Percentiles rank a stretch among this genome's conserved stretches.
Evolutionary conservation across 805 yeast species (phyloP).

Genomic region (Crinitomyces ghanaensis): DNA sequence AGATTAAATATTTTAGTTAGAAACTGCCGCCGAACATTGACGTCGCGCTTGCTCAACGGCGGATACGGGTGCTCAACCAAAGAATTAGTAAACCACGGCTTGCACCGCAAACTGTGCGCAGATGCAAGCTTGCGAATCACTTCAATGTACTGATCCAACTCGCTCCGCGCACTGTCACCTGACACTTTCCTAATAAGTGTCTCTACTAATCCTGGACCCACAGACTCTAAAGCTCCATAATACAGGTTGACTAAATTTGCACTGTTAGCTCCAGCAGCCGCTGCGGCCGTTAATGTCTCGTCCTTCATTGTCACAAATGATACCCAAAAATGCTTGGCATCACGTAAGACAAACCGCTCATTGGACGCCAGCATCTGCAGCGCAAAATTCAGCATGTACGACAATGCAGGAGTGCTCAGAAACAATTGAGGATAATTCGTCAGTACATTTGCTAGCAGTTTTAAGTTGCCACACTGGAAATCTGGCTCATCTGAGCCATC

Average conservation of each 20-base stretch:
- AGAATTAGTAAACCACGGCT: constrained; percentile 12
- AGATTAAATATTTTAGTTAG: constrained; percentile 21
- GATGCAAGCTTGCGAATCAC: constrained; percentile 24
- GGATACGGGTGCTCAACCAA: constrained; percentile 12
- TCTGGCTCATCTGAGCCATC: constrained; percentile 23
- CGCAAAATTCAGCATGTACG: constrained; percentile 25
- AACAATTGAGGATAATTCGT: constrained; percentile 12
- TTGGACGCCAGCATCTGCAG: constrained; percentile 32
- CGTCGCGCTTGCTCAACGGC: constrained; percentile 8
- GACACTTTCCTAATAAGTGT: constrained; percentile 33
- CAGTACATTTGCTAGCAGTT: constrained; percentile 19
- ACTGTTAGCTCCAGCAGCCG: constrained; percentile 2
- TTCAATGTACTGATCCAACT: constrained; percentile 31
- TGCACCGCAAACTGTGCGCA: constrained; percentile 11
- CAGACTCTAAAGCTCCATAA: constrained; percentile 18
- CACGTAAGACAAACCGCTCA: constrained; percentile 47
- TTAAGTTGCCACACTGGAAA: constrained; percentile 19
- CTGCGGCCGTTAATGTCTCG: too few species aligned
- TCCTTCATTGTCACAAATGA: constrained; percentile 25
- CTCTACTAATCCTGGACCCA: constrained; percentile 24
- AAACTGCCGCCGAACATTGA: constrained; percentile 13
- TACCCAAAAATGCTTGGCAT: constrained; percentile 47
- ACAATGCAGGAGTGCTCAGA: constrained; percentile 11
- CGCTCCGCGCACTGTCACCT: constrained; percentile 32
- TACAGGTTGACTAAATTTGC: neutral